phyloP scores from a whole-genome alignment of 2,329 filamentous ascomycete species.

The Fusarium oligoseptatum region DNA sequence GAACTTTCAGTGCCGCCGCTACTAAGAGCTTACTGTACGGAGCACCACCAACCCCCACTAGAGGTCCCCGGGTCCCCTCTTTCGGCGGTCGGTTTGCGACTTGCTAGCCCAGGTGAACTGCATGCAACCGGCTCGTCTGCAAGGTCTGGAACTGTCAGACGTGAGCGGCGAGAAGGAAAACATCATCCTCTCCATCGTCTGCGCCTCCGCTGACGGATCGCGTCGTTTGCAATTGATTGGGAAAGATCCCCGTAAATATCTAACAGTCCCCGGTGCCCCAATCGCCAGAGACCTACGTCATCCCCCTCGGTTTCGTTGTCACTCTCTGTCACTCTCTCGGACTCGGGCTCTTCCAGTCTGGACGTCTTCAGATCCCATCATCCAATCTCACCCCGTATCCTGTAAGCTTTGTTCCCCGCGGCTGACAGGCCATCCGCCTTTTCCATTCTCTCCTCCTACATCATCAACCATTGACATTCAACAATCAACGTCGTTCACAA shows the following conservation, averaged over 20 bases:
- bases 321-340: not conserved
- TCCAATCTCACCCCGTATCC: slow-evolving; percentile 17
- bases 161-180: not conserved
- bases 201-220: not conserved
- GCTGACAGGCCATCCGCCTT: slow-evolving; percentile 24
- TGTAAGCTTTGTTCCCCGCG: slow-evolving; percentile 38
- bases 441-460: slow-evolving; percentile 21
- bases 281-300: slow-evolving; percentile 35
- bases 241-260: slow-evolving; percentile 11
- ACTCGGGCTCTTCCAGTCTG: slow-evolving; percentile 8
- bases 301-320: slow-evolving; percentile 24
- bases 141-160: not conserved
- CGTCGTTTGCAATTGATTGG: slow-evolving; percentile 18
- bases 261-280: not conserved
- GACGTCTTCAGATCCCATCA: slow-evolving; percentile 31
- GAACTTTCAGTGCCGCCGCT: slow-evolving; percentile 1
- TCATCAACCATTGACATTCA: slow-evolving; percentile 17
- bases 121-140: not conserved
- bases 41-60: slow-evolving; percentile 29
- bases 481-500: not conserved
- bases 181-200: not conserved
- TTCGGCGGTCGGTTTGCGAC: slow-evolving; percentile 9
- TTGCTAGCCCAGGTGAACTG: not conserved
- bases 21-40: slow-evolving; percentile 12
- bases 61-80: slow-evolving; percentile 26